phyloP scores from a whole-genome alignment of 2,329 filamentous ascomycete species.

The Diaporthe destruens region DNA sequence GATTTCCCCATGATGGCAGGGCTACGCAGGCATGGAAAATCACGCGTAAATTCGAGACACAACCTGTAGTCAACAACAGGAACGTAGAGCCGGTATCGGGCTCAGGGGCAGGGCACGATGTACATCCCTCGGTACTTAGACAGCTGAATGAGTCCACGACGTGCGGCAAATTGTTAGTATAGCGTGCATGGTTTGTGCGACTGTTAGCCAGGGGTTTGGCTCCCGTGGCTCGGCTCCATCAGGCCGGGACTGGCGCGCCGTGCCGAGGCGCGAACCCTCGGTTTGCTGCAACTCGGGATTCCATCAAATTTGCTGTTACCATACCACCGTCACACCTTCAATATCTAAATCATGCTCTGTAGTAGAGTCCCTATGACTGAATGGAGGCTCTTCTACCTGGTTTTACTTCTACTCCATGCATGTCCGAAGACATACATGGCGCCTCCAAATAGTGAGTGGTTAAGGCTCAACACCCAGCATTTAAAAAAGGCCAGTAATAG shows the following conservation, averaged over 20 bases:
- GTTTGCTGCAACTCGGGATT: no score
- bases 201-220: constrained; percentile 16
- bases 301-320: no score
- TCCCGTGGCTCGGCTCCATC: constrained; percentile 15
- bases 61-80: background rate
- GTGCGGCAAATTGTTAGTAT: constrained; percentile 17
- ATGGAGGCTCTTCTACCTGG: no score
- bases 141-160: background rate
- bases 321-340: no score
- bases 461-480: no score
- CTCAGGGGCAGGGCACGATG: background rate
- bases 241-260: background rate
- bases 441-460: no score
- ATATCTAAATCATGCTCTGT: no score
- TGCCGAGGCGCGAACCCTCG: constrained; percentile 10
- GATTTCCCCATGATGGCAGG: background rate
- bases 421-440: no score
- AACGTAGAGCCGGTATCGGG: constrained; percentile 18
- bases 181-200: background rate
- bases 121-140: no score
- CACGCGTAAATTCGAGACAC: background rate
- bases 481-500: no score
- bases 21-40: background rate
- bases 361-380: no score
- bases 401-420: no score